Evolutionary conservation across 495 filamentous ascomycete genomes (phyloP).

Genomic region (Aspergillus funiculosus): DNA sequence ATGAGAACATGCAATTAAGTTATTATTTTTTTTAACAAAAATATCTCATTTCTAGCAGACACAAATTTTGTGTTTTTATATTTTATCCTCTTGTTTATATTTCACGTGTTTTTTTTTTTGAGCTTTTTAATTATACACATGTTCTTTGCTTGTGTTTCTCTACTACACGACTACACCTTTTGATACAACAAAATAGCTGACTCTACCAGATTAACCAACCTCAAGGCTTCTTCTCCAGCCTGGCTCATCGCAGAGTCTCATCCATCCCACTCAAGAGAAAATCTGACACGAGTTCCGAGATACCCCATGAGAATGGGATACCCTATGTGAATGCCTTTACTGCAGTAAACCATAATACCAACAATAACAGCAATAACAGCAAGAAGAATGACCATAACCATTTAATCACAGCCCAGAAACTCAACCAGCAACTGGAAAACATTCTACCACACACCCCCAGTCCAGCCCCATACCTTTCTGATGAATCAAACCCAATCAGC

Average conservation of each 20-base stretch:
- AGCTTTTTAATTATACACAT: background rate
- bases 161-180: background rate
- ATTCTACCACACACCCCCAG: conserved; percentile 8
- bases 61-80: background rate
- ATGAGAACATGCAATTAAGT: too few species aligned
- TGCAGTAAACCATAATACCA: background rate
- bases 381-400: background rate
- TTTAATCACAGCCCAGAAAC: background rate
- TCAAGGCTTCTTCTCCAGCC: background rate
- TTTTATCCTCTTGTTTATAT: background rate
- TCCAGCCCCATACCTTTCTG: background rate
- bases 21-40: too few species aligned
- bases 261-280: conserved; percentile 17
- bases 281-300: conserved; percentile 8
- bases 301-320: background rate
- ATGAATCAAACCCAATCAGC: background rate
- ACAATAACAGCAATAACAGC: background rate
- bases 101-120: conserved; percentile 1
- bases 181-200: conserved; percentile 6
- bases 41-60: too few species aligned
- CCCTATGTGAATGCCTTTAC: background rate
- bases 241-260: conserved; percentile 9
- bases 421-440: background rate
- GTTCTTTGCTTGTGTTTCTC: background rate
- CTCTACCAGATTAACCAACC: background rate